Percentiles rank a stretch among this genome's conserved stretches.
Conservation (phyloP, 805 yeast species). For the Starmerella apicola region DNA sequence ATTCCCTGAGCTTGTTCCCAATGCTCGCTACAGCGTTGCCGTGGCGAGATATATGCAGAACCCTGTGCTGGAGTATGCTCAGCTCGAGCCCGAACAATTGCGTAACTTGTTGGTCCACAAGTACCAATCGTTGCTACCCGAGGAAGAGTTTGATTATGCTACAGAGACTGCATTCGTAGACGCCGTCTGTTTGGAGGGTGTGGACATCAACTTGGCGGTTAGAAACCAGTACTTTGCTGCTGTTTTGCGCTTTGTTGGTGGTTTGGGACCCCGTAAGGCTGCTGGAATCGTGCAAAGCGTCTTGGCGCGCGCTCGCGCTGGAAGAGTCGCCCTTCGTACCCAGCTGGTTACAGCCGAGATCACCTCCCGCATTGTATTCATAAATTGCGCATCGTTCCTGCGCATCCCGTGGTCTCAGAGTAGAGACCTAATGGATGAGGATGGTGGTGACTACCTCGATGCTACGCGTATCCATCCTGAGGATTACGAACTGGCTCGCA, state of each 20-base stretch:
- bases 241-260: constrained; percentile 66
- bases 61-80: constrained; percentile 82
- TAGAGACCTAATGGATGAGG: constrained; percentile 25
- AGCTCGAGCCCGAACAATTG: constrained; percentile 60
- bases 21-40: constrained; percentile 75
- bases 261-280: constrained; percentile 93
- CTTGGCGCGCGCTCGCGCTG: constrained; percentile 43
- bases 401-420: constrained; percentile 57
- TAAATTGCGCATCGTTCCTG: constrained; percentile 85
- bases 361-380: constrained; percentile 66
- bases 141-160: constrained; percentile 50
- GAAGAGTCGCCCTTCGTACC: constrained; percentile 52
- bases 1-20: constrained; percentile 69
- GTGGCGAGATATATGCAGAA: constrained; percentile 85
- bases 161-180: constrained; percentile 78
- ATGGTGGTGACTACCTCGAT: constrained; percentile 62
- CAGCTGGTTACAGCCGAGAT: constrained; percentile 74
- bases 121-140: constrained; percentile 58
- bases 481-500: constrained; percentile 88
- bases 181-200: constrained; percentile 80
- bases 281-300: constrained; percentile 72
- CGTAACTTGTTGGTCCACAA: constrained; percentile 46
- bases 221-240: constrained; percentile 60
- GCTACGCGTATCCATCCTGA: constrained; percentile 97
- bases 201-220: constrained; percentile 83